Base-by-base conservation (phyloP, 1,139 yeast species). In the Schwanniomyces etchellsii region DNA sequence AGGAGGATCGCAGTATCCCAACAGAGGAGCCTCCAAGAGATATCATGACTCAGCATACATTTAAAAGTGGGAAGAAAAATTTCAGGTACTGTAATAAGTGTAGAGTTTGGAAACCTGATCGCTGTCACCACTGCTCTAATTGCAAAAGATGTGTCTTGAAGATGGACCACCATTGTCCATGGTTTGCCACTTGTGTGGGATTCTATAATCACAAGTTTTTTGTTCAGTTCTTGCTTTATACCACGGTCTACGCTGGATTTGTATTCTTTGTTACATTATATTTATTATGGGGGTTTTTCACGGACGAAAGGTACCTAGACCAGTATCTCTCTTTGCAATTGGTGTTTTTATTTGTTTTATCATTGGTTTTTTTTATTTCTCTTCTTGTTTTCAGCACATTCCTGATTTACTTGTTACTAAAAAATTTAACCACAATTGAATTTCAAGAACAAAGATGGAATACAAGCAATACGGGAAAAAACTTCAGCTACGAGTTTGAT, bases 151-250 rank as follows among this genome's bases (percentile, higher is more conserved):
- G 98, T 55, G 70, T 84, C 1, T 63, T 91, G 33, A 64, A 70
- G 37, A 81, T 81, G 91, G 93, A 82, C 56, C 98, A 91, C 49
- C 94, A 84, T 56, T 91, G 98, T 52, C 97, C 98, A 0, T 91
- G 98, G 98, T 88, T 91, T 50, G 77, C 95, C 4, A 67, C 76
- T 9, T 91, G 98, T 52, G 75, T 39, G 20, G 51, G 50, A 1
- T 81, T 71, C 56, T 60, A 60, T 28, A 89, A 89, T 56, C 89
- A 85, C 47, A 83, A 85, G 56, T 74, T 63, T 47, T 89, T 86
- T 50, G 53, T 86, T 14, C 95, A 88, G 53, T 82, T 84, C 48
- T 56, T 91, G 34, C 28, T 67, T 7, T 81, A 82, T 48, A 64
- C 76, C 4, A 56, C 78, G 2, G 26, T 70, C 1, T 80, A 53